Base-by-base conservation (phyloP, 805 yeast genomes). In the Ogataea corticis region DNA sequence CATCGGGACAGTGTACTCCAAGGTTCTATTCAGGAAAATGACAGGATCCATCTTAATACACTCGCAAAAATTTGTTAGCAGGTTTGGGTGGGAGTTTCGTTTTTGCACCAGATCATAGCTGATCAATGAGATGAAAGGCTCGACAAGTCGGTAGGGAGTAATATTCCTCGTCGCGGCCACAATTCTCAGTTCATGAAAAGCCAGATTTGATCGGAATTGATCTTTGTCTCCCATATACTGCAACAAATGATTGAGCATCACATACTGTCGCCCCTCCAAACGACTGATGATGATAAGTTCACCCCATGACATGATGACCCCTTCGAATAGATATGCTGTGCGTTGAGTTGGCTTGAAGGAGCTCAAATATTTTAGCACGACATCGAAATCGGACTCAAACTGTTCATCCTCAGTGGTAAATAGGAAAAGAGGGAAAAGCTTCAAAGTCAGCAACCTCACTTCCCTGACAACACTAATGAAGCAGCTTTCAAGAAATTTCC, bases 61-160 rank as follows among this genome's bases (percentile, higher is more conserved):
- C 21, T 79, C 81, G 6, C 90, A 78, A 14, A 92, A 70, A 46
- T 78, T 75, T 19, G 71, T 70, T 21, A 88, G 74, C 43, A 86
- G 68, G 4, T 72, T 67, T 0, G 82, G 79, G 44, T 77, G 77
- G 2, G 71, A 65, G 6, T 68, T 66, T 35, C 79, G 58, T 35
- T 73, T 72, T 50, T 79, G 79, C 3, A 88, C 82, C 14, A 88
- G 72, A 18, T 76, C 75, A 34, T 80, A 76, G 31, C 91, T 77
- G 7, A 90, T 71, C 29, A 83, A 76, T 2, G 92, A 90, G 56
- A 94, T 74, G 49, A 80, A 87, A 0, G 96, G 96, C 7, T 87
- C 80, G 16, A 89, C 68, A 12, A 92, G 65, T 59, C 85, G 87
- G 79, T 92, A 90, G 0, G 96, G 83, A 0, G 96, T 79, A 29